Conservation (phyloP, 192 early-diverging fungal genomes). For the Coemansia sp. region DNA sequence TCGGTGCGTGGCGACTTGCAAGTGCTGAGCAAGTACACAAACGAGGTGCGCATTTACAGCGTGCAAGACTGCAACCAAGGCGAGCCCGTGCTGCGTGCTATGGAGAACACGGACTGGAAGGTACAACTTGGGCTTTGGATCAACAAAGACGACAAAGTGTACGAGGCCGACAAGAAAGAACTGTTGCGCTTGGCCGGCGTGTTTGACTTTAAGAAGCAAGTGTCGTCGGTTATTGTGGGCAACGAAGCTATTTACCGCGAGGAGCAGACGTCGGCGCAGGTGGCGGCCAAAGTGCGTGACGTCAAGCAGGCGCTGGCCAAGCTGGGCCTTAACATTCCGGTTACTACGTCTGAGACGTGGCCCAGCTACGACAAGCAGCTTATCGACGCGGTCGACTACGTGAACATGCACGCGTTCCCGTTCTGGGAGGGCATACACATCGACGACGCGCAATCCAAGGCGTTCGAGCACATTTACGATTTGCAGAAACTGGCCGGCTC, state of each 20-base stretch:
- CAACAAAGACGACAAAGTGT: constrained; percentile 51
- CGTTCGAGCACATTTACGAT: constrained; percentile 56
- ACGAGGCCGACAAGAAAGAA: constrained; percentile 41
- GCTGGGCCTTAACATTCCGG: constrained; percentile 43
- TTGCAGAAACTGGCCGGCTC: constrained; percentile 48
- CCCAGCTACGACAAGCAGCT: constrained; percentile 52
- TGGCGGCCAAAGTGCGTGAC: constrained; percentile 54
- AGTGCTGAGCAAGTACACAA: constrained; percentile 57
- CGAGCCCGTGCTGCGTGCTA: constrained; percentile 61
- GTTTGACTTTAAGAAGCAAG: constrained; percentile 52
- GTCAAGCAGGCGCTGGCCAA: constrained; percentile 47
- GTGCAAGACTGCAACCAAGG: constrained; percentile 64
- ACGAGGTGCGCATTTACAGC: constrained; percentile 62
- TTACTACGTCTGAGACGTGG: constrained; percentile 50
- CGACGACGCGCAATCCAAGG: constrained; percentile 53
- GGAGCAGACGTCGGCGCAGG: constrained; percentile 46
- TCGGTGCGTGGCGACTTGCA: constrained; percentile 62
- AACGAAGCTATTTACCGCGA: constrained; percentile 65
- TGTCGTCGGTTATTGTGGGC: constrained; percentile 60
- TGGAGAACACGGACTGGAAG: constrained; percentile 63
- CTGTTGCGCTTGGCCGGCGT: constrained; percentile 42
- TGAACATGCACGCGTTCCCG: constrained; percentile 67
- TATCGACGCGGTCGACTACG: constrained; percentile 58
- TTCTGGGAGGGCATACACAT: constrained; percentile 63
- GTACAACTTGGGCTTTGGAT: constrained; percentile 67